Conservation (phyloP, 495 filamentous ascomycete genomes). For the Neurospora sp. region DNA sequence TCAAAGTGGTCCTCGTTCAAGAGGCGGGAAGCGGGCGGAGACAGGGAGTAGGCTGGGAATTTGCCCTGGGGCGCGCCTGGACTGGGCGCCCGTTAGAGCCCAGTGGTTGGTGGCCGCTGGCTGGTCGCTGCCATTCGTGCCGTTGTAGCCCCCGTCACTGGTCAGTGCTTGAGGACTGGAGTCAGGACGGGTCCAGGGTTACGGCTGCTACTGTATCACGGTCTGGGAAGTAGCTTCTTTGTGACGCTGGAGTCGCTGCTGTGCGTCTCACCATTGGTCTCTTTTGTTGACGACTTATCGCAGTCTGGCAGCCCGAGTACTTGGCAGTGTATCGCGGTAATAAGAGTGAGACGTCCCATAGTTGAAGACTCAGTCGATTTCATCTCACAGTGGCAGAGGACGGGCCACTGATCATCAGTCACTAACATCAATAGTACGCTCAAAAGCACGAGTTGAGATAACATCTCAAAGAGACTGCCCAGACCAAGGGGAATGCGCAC, state of each 20-base stretch:
- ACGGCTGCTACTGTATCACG: background rate
- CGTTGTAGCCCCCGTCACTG: background rate
- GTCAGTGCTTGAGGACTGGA: background rate
- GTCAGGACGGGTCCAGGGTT: background rate
- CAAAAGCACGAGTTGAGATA: background rate
- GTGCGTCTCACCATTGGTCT: background rate
- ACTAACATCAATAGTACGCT: background rate
- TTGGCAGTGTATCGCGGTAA: background rate
- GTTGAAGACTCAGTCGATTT: background rate
- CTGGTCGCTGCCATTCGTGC: background rate
- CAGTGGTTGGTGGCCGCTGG: background rate
- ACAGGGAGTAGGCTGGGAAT: background rate
- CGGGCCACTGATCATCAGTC: background rate
- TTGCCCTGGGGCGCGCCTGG: background rate
- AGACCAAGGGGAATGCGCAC: background rate
- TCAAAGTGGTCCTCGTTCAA: background rate
- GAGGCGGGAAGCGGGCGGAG: background rate
- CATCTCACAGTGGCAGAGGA: background rate
- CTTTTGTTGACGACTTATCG: background rate
- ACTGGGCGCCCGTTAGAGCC: background rate
- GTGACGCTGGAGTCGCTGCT: background rate
- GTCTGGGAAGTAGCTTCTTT: background rate
- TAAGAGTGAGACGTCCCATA: background rate
- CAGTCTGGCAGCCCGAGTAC: background rate
- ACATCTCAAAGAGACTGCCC: background rate